Conservation (phyloP, 2,329 filamentous ascomycete genomes). For the Triangularia setosa region DNA sequence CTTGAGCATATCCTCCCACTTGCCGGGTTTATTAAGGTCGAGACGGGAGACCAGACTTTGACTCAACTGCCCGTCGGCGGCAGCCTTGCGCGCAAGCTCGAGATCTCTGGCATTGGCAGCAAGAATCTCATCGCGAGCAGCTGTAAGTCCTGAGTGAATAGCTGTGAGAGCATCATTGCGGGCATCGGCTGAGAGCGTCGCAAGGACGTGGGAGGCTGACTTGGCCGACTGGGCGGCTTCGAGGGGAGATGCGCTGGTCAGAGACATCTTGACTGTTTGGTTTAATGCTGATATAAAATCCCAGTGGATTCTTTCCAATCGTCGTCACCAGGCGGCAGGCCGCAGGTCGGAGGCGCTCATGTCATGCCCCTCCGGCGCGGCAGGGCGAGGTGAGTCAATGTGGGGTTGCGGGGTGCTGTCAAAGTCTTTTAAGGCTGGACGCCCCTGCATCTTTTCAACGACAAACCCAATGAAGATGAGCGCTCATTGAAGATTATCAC, state of each 20-base stretch:
- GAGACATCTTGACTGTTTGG: constrained; percentile 61
- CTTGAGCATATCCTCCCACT: constrained; percentile 97
- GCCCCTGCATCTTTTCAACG: background rate
- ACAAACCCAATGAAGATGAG: background rate
- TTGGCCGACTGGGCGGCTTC: constrained; percentile 77
- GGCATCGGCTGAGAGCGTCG: constrained; percentile 68
- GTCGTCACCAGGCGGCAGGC: background rate
- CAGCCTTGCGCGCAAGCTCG: constrained; percentile 67
- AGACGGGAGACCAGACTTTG: constrained; percentile 82
- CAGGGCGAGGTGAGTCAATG: constrained; percentile 17
- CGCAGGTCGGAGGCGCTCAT: background rate
- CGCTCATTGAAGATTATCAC: background rate
- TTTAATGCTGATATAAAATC: constrained; percentile 3
- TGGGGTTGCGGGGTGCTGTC: constrained; percentile 12
- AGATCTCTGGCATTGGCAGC: constrained; percentile 84
- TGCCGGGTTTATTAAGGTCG: constrained; percentile 80
- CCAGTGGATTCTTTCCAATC: background rate
- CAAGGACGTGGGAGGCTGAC: constrained; percentile 75
- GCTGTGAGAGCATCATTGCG: constrained; percentile 82
- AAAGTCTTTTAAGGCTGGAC: background rate
- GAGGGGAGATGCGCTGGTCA: constrained; percentile 77
- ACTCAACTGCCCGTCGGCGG: constrained; percentile 70
- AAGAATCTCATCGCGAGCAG: constrained; percentile 70
- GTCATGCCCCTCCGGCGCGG: background rate
- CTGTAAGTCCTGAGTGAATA: constrained; percentile 72